A percentile compares a stretch with the other conserved stretches of the same genome.
Evolutionary conservation across 257 asterid genomes (phyloP).

Genomic region (Primulina huaijiensis): DNA sequence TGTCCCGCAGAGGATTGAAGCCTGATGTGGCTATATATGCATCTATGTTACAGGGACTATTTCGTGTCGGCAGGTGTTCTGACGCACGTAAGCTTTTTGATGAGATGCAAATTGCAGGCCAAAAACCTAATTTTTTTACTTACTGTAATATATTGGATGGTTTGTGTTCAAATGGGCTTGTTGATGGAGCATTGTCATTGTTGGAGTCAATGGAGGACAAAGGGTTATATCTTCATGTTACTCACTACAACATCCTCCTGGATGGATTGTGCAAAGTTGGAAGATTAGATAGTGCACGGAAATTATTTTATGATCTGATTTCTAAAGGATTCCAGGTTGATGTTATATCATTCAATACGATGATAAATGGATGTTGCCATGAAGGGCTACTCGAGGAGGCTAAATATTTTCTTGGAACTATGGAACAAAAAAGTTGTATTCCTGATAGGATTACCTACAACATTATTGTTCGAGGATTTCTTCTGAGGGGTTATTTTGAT

Average conservation of each 20-base stretch:
- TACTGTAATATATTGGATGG: conserved; percentile 26
- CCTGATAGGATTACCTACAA: conserved; percentile 26
- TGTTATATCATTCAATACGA: conserved; percentile 25
- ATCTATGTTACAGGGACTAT: conserved; percentile 26
- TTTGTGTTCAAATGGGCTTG: conserved; percentile 21
- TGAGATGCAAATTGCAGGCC: conserved; percentile 23
- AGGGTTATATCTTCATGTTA: conserved; percentile 8
- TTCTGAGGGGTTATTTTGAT: conserved; percentile 18
- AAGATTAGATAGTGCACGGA: conserved; percentile 24
- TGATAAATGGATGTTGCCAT: conserved; percentile 30
- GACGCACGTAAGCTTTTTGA: conserved; percentile 22
- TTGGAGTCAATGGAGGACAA: conserved; percentile 17
- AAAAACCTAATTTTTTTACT: conserved; percentile 23
- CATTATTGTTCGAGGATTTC: conserved; percentile 25
- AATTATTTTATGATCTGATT: conserved; percentile 23
- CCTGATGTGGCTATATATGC: conserved; percentile 19
- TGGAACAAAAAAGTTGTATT: conserved; percentile 26
- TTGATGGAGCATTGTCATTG: conserved; percentile 23
- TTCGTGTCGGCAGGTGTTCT: conserved; percentile 21
- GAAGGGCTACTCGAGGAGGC: conserved; percentile 31
- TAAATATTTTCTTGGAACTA: conserved; percentile 23
- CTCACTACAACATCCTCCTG: conserved; percentile 12
- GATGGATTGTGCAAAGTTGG: conserved; percentile 26
- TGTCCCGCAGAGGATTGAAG: conserved; percentile 25
- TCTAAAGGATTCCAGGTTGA: conserved; percentile 26